Evolutionary conservation across 108 stramenopile species (phyloP).

Genomic region (Pelagomonas calceolata): DNA sequence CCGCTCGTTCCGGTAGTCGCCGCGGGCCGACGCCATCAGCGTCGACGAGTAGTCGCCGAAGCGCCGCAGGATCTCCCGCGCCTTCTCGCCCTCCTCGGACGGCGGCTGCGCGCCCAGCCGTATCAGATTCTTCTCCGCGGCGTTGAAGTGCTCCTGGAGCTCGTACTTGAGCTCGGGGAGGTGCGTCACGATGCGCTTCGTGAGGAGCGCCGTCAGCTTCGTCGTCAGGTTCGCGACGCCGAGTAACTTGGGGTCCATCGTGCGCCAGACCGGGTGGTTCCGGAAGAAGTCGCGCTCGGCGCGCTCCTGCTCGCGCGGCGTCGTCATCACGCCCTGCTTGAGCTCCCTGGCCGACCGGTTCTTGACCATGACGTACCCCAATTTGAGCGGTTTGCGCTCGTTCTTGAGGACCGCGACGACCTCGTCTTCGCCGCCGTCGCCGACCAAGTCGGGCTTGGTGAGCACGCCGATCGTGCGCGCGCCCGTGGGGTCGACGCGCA

Average conservation of each 20-base stretch:
- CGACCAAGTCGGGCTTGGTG: slow-evolving; percentile 97
- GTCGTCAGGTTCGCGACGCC: slow-evolving; percentile 1
- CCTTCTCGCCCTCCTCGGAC: slow-evolving; percentile 5
- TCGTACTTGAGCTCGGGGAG: slow-evolving; percentile 22
- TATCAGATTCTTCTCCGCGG: neutral
- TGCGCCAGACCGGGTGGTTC: slow-evolving; percentile 17
- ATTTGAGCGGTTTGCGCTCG: slow-evolving; percentile 33
- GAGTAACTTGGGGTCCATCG: neutral
- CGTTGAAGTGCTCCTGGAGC: neutral
- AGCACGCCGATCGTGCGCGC: slow-evolving; percentile 93
- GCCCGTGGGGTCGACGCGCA: slow-evolving; percentile 67
- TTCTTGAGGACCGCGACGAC: slow-evolving; percentile 32
- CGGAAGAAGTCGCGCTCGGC: slow-evolving; percentile 23
- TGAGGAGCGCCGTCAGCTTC: slow-evolving; percentile 21
- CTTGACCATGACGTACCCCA: slow-evolving; percentile 41
- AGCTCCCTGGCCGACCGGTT: slow-evolving; percentile 25
- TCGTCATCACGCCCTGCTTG: slow-evolving; percentile 22
- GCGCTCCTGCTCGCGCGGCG: slow-evolving; percentile 3
- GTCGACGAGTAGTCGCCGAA: slow-evolving; percentile 25
- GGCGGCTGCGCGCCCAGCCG: neutral
- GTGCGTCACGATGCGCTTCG: slow-evolving; percentile 23
- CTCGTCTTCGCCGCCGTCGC: slow-evolving; percentile 79
- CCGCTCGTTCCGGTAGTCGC: slow-evolving; percentile 23
- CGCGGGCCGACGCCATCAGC: slow-evolving; percentile 14
- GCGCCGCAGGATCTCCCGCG: slow-evolving; percentile 21